phyloP scores from a whole-genome alignment of 495 filamentous ascomycete species.

The Talaromyces proteolyticus region DNA sequence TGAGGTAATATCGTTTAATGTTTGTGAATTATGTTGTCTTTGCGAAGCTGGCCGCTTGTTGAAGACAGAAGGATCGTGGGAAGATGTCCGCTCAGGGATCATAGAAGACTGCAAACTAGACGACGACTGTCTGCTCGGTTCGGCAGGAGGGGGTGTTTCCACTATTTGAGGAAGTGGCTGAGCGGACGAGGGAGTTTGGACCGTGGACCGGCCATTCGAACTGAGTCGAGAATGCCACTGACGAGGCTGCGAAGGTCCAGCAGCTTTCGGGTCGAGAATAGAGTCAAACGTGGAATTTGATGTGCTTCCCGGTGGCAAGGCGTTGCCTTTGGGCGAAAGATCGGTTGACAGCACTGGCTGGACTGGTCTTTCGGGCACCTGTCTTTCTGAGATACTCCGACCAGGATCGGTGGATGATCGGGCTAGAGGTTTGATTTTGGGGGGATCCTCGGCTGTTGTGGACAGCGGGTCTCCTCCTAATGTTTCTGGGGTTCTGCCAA shows the following conservation, averaged over 20 bases:
- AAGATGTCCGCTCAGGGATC: slow-evolving; percentile 47
- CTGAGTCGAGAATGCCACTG: slow-evolving; percentile 38
- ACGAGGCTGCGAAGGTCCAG: slow-evolving; percentile 21
- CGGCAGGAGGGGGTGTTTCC: slow-evolving; percentile 57
- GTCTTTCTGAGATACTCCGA: slow-evolving; percentile 19
- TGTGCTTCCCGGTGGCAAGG: slow-evolving; percentile 13
- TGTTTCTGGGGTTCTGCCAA: slow-evolving; percentile 51
- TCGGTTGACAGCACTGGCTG: not conserved
- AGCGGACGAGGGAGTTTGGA: slow-evolving; percentile 25
- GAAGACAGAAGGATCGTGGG: slow-evolving; percentile 35
- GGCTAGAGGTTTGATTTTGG: slow-evolving; percentile 49
- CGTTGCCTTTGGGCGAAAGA: slow-evolving; percentile 13
- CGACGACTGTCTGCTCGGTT: slow-evolving; percentile 14
- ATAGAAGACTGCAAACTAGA: slow-evolving; percentile 20
- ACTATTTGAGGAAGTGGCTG: slow-evolving; percentile 60
- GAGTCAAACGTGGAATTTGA: slow-evolving; percentile 23
- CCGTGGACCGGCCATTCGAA: slow-evolving; percentile 42
- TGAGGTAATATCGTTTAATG: slow-evolving; percentile 55
- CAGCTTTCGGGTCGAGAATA: slow-evolving; percentile 20
- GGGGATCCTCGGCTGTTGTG: slow-evolving; percentile 36
- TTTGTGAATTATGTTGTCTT: slow-evolving; percentile 22
- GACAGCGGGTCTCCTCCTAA: slow-evolving; percentile 28
- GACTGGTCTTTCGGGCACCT: not conserved
- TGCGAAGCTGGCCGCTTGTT: slow-evolving; percentile 3
- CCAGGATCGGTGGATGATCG: slow-evolving; percentile 75